Evolutionary conservation across 805 yeast species (phyloP).

Genomic region (Candida cerambycidarum): DNA sequence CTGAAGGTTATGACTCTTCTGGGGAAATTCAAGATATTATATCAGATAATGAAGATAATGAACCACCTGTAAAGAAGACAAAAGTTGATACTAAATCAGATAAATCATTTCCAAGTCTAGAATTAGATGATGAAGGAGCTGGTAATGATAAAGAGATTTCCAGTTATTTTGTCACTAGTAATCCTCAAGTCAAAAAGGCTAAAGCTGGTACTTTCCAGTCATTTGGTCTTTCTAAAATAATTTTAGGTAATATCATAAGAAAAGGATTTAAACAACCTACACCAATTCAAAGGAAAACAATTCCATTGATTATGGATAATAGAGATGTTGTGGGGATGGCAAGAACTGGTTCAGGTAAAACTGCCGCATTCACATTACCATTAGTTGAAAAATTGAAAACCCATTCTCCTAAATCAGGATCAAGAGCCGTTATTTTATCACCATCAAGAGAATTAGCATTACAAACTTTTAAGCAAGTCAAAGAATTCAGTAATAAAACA

Average conservation of each 20-base stretch:
- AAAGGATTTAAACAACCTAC: constrained; percentile 96
- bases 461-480: constrained; percentile 86
- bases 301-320: constrained; percentile 82
- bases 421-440: constrained; percentile 82
- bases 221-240: constrained; percentile 77
- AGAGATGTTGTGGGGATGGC: constrained; percentile 99
- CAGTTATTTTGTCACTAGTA: constrained; percentile 40
- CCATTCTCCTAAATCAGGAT: constrained; percentile 86
- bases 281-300: constrained; percentile 95
- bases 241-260: constrained; percentile 66
- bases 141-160: constrained; percentile 20
- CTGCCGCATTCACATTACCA: constrained; percentile 95
- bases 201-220: constrained; percentile 85
- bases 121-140: constrained; percentile 43
- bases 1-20: constrained; percentile 14
- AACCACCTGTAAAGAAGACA: constrained; percentile 24
- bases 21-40: constrained; percentile 36
- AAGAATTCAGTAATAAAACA: constrained; percentile 82
- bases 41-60: constrained; percentile 47
- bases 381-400: constrained; percentile 79
- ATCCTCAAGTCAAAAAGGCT: constrained; percentile 53
- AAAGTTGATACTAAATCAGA: constrained; percentile 23
- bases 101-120: constrained; percentile 49
- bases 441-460: constrained; percentile 96
- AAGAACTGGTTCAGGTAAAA: constrained; percentile 97